These are phyloP conservation scores for Gyromitra esculenta DNA, from an alignment of 2,329 filamentous ascomycete genomes.

Conservation along the genomic window DNA sequence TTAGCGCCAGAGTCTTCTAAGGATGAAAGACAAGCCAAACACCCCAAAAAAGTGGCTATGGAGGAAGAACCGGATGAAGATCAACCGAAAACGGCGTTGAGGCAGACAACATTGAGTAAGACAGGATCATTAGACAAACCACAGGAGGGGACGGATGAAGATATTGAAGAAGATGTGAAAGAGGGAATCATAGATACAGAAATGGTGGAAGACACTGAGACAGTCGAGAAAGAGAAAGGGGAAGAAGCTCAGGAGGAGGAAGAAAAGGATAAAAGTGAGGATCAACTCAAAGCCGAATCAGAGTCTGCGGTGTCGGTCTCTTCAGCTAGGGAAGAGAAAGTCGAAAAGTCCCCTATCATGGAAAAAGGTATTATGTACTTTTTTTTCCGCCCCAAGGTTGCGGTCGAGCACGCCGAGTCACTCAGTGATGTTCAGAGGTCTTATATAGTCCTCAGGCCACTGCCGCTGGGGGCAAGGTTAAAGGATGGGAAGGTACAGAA, in stretches of 20 bases:
- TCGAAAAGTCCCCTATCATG: slow-evolving; percentile 65
- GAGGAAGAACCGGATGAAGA: slow-evolving; percentile 12
- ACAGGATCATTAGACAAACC: background rate
- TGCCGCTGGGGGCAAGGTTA: slow-evolving; percentile 75
- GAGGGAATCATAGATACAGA: slow-evolving; percentile 5
- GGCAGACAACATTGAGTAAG: slow-evolving; percentile 1
- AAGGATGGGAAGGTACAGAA: slow-evolving; percentile 42
- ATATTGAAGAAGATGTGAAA: slow-evolving; percentile 5
- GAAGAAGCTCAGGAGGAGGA: slow-evolving; percentile 30
- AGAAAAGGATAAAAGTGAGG: slow-evolving; percentile 44
- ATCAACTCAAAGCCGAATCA: slow-evolving; percentile 47
- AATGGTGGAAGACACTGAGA: slow-evolving; percentile 4
- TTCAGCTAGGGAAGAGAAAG: slow-evolving; percentile 44
- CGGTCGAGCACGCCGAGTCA: slow-evolving; percentile 73
- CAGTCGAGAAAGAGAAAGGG: background rate
- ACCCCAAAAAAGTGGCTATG: slow-evolving; percentile 24
- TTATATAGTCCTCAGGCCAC: slow-evolving; percentile 80
- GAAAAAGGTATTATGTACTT: slow-evolving; percentile 94
- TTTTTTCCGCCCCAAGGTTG: slow-evolving; percentile 82
- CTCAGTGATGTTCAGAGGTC: slow-evolving; percentile 79
- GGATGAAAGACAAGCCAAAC: slow-evolving; percentile 43
- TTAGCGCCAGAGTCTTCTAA: slow-evolving; percentile 32
- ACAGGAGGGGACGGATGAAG: background rate
- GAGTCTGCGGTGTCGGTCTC: slow-evolving; percentile 42
- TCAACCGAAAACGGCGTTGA: background rate